Evolutionary conservation across 2,329 filamentous ascomycete genomes (phyloP).

Genomic region (Sclerotiophoma versabilis): DNA sequence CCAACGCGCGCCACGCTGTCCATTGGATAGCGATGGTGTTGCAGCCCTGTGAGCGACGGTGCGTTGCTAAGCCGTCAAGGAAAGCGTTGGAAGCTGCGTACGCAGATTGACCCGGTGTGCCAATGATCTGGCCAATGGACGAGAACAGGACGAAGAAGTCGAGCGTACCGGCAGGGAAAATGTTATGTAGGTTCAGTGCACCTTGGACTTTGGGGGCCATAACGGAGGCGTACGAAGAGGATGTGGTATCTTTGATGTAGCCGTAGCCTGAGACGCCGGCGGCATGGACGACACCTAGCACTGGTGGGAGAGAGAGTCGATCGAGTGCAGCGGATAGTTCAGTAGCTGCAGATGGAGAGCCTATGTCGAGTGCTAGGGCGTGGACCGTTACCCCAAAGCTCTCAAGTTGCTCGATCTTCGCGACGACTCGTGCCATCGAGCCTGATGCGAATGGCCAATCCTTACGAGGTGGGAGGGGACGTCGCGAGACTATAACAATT

Average conservation of each 20-base stretch:
- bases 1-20: constrained; percentile 53
- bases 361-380: constrained; percentile 48
- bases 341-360: constrained; percentile 23
- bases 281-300: constrained; percentile 53
- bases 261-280: constrained; percentile 50
- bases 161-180: constrained; percentile 35
- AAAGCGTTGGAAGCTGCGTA: constrained; percentile 44
- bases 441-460: constrained; percentile 33
- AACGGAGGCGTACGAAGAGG: constrained; percentile 41
- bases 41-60: constrained; percentile 45
- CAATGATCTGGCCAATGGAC: constrained; percentile 34
- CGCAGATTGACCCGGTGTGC: constrained; percentile 31
- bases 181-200: constrained; percentile 33
- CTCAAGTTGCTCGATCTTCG: constrained; percentile 28
- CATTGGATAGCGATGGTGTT: constrained; percentile 54
- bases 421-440: constrained; percentile 17
- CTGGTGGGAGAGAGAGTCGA: constrained; percentile 46
- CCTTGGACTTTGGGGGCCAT: constrained; percentile 43
- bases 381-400: constrained; percentile 42
- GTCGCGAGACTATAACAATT: constrained; percentile 52
- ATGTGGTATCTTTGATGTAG: constrained; percentile 44
- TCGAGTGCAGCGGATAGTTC: constrained; percentile 38
- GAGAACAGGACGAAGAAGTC: constrained; percentile 41
- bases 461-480: constrained; percentile 45
- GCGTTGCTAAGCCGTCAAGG: constrained; percentile 35